Evolutionary conservation across 2,329 filamentous ascomycete genomes (phyloP), one percentile per base, ranked within the genome.

Genomic region (Stagonosporopsis tanaceti): DNA sequence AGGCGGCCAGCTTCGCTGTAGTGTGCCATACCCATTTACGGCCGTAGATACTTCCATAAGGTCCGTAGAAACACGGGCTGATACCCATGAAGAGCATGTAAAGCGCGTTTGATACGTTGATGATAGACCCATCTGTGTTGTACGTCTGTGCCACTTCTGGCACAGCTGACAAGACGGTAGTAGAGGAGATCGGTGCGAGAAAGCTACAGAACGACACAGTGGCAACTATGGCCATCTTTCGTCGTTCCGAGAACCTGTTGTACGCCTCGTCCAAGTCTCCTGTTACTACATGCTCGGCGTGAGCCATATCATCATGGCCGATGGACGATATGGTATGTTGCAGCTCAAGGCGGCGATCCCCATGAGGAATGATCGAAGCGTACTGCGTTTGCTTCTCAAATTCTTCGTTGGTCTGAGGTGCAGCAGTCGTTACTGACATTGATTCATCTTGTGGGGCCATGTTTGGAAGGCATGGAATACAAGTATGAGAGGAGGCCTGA

Each of bases 181-280:
- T 93, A 37, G 87, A 91, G 2, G 87, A 89, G 24, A 92, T 85
- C 0, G 91, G 91, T 1, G 91, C 87, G 41, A 94, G 79, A 62
- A 94, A 92, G 25, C 88, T 87, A 76, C 89, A 92, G 70, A 89
- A 91, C 0, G 89, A 88, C 50, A 93, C 77, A 6, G 93, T 82
- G 9, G 80, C 79, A 15, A 92, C 88, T 50, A 94, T 90, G 59
- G 87, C 68, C 2, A 82, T 71, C 75, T 94, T 95, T 38, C 87
- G 84, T 15, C 78, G 77, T 3, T 77, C 75, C 0, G 87, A 83
- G 59, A 93, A 83, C 17, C 83, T 82, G 66, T 88, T 82, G 78
- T 93, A 94, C 59, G 85, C 77, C 41, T 82, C 81, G 34, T 84
- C 82, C 51, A 80, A 46, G 46, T 74, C 72, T 30, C 70, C 70